A percentile compares a stretch with the other conserved stretches of the same genome.
phyloP scores from a whole-genome alignment of 805 yeast species.

The Pichia exigua region DNA sequence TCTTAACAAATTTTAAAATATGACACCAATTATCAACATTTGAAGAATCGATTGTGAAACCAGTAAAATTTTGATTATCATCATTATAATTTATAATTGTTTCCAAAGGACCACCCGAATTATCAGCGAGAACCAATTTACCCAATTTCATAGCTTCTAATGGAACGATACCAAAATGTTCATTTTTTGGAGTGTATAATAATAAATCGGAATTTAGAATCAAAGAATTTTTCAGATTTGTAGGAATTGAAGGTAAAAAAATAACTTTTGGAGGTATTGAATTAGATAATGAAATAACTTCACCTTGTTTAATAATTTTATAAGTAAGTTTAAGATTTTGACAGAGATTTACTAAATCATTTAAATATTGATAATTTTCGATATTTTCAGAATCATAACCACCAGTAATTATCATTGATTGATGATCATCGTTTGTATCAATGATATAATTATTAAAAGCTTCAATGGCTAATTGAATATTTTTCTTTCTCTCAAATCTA shows the following conservation, averaged over 20 bases:
- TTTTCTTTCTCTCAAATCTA: constrained; percentile 83
- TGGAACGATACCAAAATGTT: constrained; percentile 98
- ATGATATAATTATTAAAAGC: constrained; percentile 46
- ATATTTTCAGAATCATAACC: constrained; percentile 75
- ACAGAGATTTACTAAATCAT: constrained; percentile 48
- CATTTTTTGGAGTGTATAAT: constrained; percentile 82
- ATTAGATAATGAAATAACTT: background rate
- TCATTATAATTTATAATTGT: constrained; percentile 40
- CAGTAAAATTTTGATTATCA: constrained; percentile 34
- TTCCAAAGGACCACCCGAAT: constrained; percentile 91
- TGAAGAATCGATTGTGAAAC: constrained; percentile 48
- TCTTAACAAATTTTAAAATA: constrained; percentile 35
- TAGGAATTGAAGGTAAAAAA: constrained; percentile 75
- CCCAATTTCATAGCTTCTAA: constrained; percentile 85
- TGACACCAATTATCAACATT: constrained; percentile 47
- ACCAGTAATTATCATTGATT: constrained; percentile 71
- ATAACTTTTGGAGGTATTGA: constrained; percentile 12
- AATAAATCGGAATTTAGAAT: constrained; percentile 51
- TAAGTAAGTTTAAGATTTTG: constrained; percentile 15
- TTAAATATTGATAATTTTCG: constrained; percentile 70
- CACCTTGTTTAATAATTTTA: background rate
- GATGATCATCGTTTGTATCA: constrained; percentile 25
- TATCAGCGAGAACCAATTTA: constrained; percentile 77
- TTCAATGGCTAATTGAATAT: constrained; percentile 67
- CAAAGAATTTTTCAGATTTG: constrained; percentile 55